Base-by-base conservation (phyloP, 345 rosid genomes). In the Eucalyptus polyanthemos region DNA sequence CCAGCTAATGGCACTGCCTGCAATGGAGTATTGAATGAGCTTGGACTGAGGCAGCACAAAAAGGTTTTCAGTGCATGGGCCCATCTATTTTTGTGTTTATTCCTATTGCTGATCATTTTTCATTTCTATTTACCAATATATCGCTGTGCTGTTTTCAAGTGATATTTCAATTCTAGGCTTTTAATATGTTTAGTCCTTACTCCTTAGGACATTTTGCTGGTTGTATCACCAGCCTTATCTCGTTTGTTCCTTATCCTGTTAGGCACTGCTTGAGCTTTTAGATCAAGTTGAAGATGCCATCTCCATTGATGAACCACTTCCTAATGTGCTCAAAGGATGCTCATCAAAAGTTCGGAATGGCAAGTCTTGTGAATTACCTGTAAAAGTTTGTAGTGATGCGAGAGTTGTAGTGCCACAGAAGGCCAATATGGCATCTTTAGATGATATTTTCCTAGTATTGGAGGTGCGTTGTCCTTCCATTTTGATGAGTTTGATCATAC, bases 251-350 rank as follows among this genome's bases (percentile, higher is more conserved):
- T 76, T 88, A 80, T 88, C 90, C 87, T 86, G 85, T 86, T 86
- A 98, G 99, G 96, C 96, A 88, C 94, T 98, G 94, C 95, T 98
- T 88, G 98, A 97, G 90, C 94, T 98, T 87, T 92, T 98, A 89
- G 97, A 97, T 94, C 99, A 97, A 94, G 98, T 98, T 76, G 96
- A 96, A 94, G 98, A 96, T 93, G 99, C 93, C 91, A 95, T 97
- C 89, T 94, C 95, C 88, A 93, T 92, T 87, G 98, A 97, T 86
- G 98, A 93, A 72, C 91, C 93, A 90, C 91, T 90, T 67, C 88
- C 92, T 83, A 88, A 72, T 87, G 92, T 88, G 53, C 91, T 89
- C 80, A 92, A 90, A 90, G 88, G 89, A 87, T 87, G 86, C 92
- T 88, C 92, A 89, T 91, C 95, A 50, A 89, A 92, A 91, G 89